phyloP scores from a whole-genome alignment of 805 yeast genomes.

The Starmerella powellii region DNA sequence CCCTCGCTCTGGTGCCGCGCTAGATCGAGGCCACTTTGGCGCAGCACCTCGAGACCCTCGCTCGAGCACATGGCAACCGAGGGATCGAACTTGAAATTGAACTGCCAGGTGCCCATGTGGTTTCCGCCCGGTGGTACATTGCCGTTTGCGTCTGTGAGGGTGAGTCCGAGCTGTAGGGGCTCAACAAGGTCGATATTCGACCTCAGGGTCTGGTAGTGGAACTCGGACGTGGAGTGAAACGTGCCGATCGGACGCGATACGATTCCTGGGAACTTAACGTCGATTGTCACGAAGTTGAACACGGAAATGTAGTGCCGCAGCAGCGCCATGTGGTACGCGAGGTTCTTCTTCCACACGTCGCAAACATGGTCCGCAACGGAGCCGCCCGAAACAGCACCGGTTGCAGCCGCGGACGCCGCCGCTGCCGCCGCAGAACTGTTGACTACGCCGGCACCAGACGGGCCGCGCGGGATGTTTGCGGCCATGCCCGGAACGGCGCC shows the following conservation, averaged over 20 bases:
- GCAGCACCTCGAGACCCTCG: slow-evolving; percentile 68
- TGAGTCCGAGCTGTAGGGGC: slow-evolving; percentile 75
- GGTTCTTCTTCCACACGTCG: slow-evolving; percentile 35
- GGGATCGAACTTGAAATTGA: slow-evolving; percentile 75
- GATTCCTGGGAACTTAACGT: slow-evolving; percentile 92
- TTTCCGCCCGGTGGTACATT: slow-evolving; percentile 46
- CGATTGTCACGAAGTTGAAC: slow-evolving; percentile 39
- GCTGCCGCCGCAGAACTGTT: background rate
- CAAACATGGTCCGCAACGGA: slow-evolving; percentile 18
- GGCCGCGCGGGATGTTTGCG: background rate
- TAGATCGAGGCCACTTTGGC: slow-evolving; percentile 75
- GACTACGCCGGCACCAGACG: background rate
- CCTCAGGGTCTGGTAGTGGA: slow-evolving; percentile 90
- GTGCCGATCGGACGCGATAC: slow-evolving; percentile 93
- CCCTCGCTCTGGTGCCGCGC: slow-evolving; percentile 63
- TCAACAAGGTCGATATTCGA: slow-evolving; percentile 78
- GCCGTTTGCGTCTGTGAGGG: slow-evolving; percentile 58
- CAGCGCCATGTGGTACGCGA: slow-evolving; percentile 32
- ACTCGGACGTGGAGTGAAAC: slow-evolving; percentile 77
- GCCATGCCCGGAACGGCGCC: background rate
- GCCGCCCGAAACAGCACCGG: background rate
- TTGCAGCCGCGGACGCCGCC: slow-evolving; percentile 1
- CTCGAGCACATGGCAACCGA: slow-evolving; percentile 69
- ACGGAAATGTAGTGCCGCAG: slow-evolving; percentile 30
- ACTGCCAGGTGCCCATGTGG: slow-evolving; percentile 82